phyloP scores from a whole-genome alignment of 2,329 filamentous ascomycete genomes.

The Xylaria polymorpha region DNA sequence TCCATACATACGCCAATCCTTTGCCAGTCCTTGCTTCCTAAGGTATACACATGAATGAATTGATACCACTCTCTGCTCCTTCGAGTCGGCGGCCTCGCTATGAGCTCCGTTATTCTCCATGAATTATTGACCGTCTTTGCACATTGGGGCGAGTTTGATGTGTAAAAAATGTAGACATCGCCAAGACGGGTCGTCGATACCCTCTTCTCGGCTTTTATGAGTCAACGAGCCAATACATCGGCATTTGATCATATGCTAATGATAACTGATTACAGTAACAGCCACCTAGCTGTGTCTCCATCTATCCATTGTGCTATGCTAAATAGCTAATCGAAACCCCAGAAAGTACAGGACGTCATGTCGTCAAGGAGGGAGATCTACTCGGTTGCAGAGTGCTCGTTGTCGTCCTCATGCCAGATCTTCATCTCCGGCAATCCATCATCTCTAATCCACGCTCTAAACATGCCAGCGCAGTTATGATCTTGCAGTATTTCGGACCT shows the following conservation, averaged over 20 bases:
- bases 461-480: constrained; percentile 91
- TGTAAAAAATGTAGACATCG: constrained; percentile 48
- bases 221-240: constrained; percentile 37
- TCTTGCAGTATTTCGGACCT: constrained; percentile 73
- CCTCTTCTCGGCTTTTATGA: constrained; percentile 34
- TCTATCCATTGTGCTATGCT: constrained; percentile 14
- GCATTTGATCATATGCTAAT: constrained; percentile 45
- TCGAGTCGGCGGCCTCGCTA: constrained; percentile 31
- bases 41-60: constrained; percentile 23
- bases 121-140: constrained; percentile 42
- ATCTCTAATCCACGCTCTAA: constrained; percentile 79
- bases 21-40: too few relatives aligned
- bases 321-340: constrained; percentile 26
- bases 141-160: constrained; percentile 41
- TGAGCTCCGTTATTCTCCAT: constrained; percentile 47
- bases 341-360: not conserved
- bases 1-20: too few relatives aligned
- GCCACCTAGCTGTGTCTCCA: constrained; percentile 4
- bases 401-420: constrained; percentile 63
- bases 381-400: not conserved
- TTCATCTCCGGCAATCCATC: constrained; percentile 67
- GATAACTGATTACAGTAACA: constrained; percentile 36
- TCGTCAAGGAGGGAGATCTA: constrained; percentile 15
- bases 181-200: constrained; percentile 35
- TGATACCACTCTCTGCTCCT: constrained; percentile 48